Evolutionary conservation across 192 early-diverging fungal genomes (phyloP).

Genomic region (Rhizoclosmatium globosum): DNA sequence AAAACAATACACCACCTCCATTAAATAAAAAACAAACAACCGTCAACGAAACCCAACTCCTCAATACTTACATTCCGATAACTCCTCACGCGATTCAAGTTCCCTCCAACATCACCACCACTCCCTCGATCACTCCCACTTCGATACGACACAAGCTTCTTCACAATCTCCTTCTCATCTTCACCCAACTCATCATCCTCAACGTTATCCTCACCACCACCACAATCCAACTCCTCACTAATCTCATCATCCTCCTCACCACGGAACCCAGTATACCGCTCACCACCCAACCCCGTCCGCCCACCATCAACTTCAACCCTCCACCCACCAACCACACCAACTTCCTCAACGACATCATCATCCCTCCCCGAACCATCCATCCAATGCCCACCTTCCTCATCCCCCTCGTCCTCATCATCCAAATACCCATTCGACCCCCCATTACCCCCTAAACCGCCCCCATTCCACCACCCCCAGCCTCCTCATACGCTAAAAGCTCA

Average conservation of each 20-base stretch:
- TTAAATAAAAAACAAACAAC: no score
- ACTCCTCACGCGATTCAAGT: no score
- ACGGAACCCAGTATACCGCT: no score
- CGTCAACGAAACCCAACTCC: no score
- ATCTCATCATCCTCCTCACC: not conserved
- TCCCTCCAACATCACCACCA: no score
- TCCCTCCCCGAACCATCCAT: conserved; percentile 1
- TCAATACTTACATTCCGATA: no score
- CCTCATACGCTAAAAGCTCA: conserved; percentile 61
- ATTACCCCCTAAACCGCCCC: not conserved
- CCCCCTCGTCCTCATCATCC: conserved; percentile 15
- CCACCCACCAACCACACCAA: not conserved
- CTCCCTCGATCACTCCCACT: not conserved
- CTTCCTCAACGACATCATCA: conserved; percentile 26
- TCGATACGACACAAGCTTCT: not conserved
- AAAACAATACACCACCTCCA: no score
- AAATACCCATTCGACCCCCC: conserved; percentile 6
- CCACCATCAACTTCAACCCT: not conserved
- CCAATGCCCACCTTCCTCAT: not conserved
- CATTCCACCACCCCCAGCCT: conserved; percentile 28
- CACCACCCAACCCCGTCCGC: not conserved
- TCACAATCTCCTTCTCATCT: not conserved
- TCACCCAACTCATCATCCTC: conserved; percentile 12
- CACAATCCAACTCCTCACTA: not conserved
- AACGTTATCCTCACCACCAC: not conserved